Percentiles rank a stretch among this genome's conserved stretches.
Conservation (phyloP, 495 filamentous ascomycete genomes). For the Aspergillus coremiiformis region DNA sequence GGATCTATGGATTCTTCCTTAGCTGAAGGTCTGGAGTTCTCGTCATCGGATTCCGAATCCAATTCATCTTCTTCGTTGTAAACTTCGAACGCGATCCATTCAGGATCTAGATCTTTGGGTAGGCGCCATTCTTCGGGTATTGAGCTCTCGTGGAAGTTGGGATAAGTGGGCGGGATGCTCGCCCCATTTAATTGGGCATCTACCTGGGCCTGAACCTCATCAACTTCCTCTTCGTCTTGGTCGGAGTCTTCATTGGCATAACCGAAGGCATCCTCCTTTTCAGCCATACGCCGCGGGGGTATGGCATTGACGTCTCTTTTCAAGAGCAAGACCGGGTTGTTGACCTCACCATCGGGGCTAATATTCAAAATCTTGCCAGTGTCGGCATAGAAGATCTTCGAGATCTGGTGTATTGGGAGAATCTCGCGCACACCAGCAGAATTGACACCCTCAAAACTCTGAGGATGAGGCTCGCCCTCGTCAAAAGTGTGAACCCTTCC, state of each 20-base stretch:
- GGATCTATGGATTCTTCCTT: constrained; percentile 30
- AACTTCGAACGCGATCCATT: constrained; percentile 95
- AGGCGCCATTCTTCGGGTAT: constrained; percentile 53
- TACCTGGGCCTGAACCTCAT: constrained; percentile 54
- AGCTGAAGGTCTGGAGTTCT: constrained; percentile 19
- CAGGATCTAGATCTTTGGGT: constrained; percentile 75
- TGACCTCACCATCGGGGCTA: constrained; percentile 65
- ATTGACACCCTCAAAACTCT: constrained; percentile 60
- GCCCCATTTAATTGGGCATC: constrained; percentile 59
- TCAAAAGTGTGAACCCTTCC: constrained; percentile 80
- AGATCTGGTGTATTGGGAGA: constrained; percentile 83
- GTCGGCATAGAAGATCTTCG: constrained; percentile 96
- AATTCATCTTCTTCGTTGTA: constrained; percentile 57
- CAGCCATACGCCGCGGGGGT: constrained; percentile 61
- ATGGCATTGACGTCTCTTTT: constrained; percentile 75
- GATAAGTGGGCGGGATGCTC: constrained; percentile 15
- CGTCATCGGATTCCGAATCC: constrained; percentile 53
- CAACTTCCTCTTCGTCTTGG: constrained; percentile 33
- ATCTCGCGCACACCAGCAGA: constrained; percentile 74
- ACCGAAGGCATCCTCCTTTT: constrained; percentile 35
- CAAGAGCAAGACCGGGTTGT: constrained; percentile 78
- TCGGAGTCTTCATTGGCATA: constrained; percentile 12
- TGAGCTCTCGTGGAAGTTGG: constrained; percentile 27
- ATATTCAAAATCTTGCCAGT: constrained; percentile 94
- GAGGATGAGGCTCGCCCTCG: constrained; percentile 51